Evolutionary conservation across 2,329 filamentous ascomycete species (phyloP), one percentile per base, ranked within the genome.

Genomic region (Alternaria triticimaculans): DNA sequence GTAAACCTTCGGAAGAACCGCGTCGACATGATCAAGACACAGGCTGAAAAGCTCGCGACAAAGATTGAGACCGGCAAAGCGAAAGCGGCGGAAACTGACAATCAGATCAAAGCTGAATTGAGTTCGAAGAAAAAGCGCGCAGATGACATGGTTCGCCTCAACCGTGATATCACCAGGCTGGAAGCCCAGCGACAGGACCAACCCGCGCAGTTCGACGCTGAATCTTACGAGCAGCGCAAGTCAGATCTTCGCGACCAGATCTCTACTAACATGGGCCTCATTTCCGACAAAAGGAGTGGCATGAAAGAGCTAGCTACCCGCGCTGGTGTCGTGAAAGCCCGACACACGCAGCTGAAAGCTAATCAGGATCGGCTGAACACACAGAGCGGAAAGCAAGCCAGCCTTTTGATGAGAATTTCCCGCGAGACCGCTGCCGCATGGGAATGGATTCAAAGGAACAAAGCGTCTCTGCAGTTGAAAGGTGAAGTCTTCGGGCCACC

Each of bases 401-500:
- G 83, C 18, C 84, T 97, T 14, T 85, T 99, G 58, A 84, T 83
- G 56, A 84, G 76, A 6, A 15, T 86, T 0, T 91, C 90, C 11
- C 76, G 76, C 0, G 92, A 97, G 60, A 88, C 91, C 3, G 86
- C 87, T 11, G 83, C 77, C 68, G 93, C 90, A 3, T 97, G 93
- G 89, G 85, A 89, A 45, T 99, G 95, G 94, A 86, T 98, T 55
- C 87, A 92, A 74, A 79, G 88, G 3, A 89, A 99, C 76, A 86
- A 86, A 63, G 76, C 85, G 58, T 61, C 37, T 2, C 54, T 79
- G 2, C 80, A 86, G 53, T 96, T 97, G 67, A 87, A 92, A 73
- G 88, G 91, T 68, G 86, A 91, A 62, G 89, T 97, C 5, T 93
- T 91, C 75, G 93, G 92, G 0, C 94, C 94, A 6, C 89, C 94